Evolutionary conservation across 139 green algal genomes (phyloP).

Genomic region (Micromonas commoda): DNA sequence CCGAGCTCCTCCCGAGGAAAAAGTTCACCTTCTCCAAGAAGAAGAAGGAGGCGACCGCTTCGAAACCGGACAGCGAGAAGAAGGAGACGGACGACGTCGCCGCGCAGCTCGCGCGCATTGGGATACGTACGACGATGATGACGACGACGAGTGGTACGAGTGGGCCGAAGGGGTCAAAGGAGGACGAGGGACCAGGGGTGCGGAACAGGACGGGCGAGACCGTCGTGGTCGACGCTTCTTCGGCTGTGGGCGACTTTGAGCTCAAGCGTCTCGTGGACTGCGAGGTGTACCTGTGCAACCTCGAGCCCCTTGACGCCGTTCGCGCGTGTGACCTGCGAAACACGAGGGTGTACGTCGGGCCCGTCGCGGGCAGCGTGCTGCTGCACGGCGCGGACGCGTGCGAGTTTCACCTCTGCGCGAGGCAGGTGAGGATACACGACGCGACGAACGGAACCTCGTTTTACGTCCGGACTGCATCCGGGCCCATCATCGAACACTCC

Average conservation of each 20-base stretch:
- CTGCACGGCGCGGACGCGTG: background rate
- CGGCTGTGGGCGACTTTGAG: too few species aligned
- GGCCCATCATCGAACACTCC: slow-evolving; percentile 74
- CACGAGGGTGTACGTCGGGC: slow-evolving; percentile 41
- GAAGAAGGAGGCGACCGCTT: slow-evolving; percentile 12
- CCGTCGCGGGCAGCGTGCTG: background rate
- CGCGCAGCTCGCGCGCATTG: too few species aligned
- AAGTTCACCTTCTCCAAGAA: slow-evolving; percentile 61
- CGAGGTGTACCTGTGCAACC: too few species aligned
- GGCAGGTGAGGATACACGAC: slow-evolving; percentile 59
- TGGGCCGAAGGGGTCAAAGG: too few species aligned
- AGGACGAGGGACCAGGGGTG: too few species aligned
- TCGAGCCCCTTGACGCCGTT: background rate
- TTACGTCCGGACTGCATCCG: slow-evolving; percentile 54
- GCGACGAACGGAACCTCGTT: slow-evolving; percentile 43
- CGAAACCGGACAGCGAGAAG: background rate
- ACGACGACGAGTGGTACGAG: too few species aligned
- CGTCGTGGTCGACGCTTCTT: too few species aligned
- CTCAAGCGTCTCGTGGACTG: too few species aligned
- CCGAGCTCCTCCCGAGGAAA: slow-evolving; percentile 45
- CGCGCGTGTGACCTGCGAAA: slow-evolving; percentile 10
- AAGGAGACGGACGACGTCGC: background rate
- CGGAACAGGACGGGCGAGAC: too few species aligned
- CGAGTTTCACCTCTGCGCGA: background rate
- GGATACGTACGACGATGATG: too few species aligned